A percentile compares a stretch with the other conserved stretches of the same genome.
phyloP scores from a whole-genome alignment of 495 filamentous ascomycete genomes.

The Neurospora sp. region DNA sequence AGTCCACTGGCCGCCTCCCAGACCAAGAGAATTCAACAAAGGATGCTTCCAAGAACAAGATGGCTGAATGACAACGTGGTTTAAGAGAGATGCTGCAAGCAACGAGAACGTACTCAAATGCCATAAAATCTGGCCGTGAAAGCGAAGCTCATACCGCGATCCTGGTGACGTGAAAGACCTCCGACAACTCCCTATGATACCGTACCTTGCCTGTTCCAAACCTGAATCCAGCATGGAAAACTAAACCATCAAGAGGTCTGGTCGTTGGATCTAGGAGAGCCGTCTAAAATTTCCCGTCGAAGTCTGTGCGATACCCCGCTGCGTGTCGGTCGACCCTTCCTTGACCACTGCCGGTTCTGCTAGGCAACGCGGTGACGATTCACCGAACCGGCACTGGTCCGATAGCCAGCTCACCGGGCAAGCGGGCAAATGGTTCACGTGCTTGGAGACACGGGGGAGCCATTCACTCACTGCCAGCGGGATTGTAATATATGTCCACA shows the following conservation, averaged over 20 bases:
- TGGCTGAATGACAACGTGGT: neutral
- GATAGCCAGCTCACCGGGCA: neutral
- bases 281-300: neutral
- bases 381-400: neutral
- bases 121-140: neutral
- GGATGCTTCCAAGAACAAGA: neutral
- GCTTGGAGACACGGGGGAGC: fast-evolving
- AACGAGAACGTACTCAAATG: too few relatives aligned
- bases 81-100: neutral
- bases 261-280: neutral
- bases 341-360: neutral
- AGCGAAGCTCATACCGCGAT: neutral
- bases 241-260: neutral
- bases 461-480: neutral
- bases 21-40: neutral
- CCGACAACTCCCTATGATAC: neutral
- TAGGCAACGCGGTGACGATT: neutral
- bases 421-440: neutral
- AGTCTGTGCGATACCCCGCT: neutral
- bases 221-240: too few relatives aligned
- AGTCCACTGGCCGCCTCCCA: neutral
- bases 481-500: neutral
- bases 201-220: too few relatives aligned
- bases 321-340: neutral
- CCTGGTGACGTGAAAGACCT: neutral